Percentiles rank a stretch among this genome's conserved stretches.
These are phyloP conservation scores for Trichoderma guizhouense DNA, from an alignment of 2,329 filamentous ascomycete species.

Conservation along the genomic window DNA sequence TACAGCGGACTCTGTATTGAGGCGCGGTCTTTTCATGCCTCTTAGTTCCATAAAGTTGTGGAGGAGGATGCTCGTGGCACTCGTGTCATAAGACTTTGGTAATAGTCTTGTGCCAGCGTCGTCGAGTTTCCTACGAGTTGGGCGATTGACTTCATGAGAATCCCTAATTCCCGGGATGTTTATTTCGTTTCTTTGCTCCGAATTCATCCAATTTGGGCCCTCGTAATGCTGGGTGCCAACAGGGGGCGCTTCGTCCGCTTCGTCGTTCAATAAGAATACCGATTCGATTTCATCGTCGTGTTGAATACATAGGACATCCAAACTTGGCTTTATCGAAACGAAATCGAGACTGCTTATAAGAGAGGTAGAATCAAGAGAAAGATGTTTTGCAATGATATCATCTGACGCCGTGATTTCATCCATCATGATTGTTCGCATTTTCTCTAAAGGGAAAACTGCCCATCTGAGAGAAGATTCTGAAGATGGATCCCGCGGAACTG, in stretches of 20 bases:
- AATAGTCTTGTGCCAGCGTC: slow-evolving; percentile 14
- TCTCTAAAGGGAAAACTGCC: slow-evolving; percentile 22
- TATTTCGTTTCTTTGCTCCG: not conserved
- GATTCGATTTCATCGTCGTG: slow-evolving; percentile 27
- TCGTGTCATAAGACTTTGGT: slow-evolving; percentile 20
- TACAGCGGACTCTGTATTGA: not conserved
- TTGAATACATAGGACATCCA: slow-evolving; percentile 19
- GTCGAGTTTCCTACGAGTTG: not conserved
- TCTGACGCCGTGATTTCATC: slow-evolving; percentile 20
- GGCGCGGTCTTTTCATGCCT: slow-evolving; percentile 26
- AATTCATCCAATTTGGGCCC: not conserved
- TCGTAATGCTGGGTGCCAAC: not conserved
- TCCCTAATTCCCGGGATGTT: not conserved
- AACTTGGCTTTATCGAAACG: not conserved
- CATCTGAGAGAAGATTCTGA: slow-evolving; percentile 27
- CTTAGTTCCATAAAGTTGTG: slow-evolving; percentile 33
- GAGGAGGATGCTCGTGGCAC: slow-evolving; percentile 29
- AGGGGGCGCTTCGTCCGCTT: not conserved
- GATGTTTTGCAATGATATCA: slow-evolving; percentile 14
- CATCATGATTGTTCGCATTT: not conserved
- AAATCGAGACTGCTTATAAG: slow-evolving; percentile 23
- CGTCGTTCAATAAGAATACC: not conserved
- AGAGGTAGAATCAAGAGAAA: slow-evolving; percentile 13
- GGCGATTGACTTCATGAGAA: not conserved
- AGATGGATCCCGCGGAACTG: not conserved